Base-by-base conservation (phyloP, 352 stramenopile genomes). In the Aphanomyces astaci region DNA sequence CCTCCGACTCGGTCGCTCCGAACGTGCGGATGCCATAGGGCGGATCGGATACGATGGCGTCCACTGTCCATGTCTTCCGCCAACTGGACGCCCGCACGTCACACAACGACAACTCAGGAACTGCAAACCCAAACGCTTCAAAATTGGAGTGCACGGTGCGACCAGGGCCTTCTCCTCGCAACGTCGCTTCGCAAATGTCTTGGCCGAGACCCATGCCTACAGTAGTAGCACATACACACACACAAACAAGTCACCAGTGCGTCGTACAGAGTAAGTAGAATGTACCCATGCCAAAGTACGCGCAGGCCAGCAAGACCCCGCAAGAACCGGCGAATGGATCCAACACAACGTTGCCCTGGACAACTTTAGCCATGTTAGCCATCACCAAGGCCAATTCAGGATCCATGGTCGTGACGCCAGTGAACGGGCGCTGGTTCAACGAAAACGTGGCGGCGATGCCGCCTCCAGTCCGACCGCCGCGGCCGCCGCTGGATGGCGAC, bases 21-120 rank as follows among this genome's bases (percentile, higher is more conserved):
- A 68, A 68, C 33, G 63, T 66, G n/a, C 68, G 62, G 15, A 89
- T 85, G 40, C 80, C 80, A 62, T 89, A 90, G 0, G 82, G 82
- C 31, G 82, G 82, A 73, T 90, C 82, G 2, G 69, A 80, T 25
- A 86, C 55, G 43, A 90, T 90, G 1, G 73, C 78, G 72, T 90
- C 80, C 72, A 91, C 48, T 3, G 17, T 1, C 28, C 49, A 86
- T 1, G 66, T 22, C 7, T 28, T 24, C 4, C 39, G 7, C 40
- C 54, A 55, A 39, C 46, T 65, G 17, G 27, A 11, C 13, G 25
- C 15, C 4, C 39, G 39, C 19, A 60, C 62, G 32, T 68, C 62
- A n/a, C 7, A 11, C 11, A 68, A 22, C 32, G 17, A 46, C 4
- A 43, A 22, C 43, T 68, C 62, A 19, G 62, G 62, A 5, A 11